Evolutionary conservation across 768 basidiomycete genomes (phyloP), one percentile per base, ranked within the genome.

Genomic region (Hortiboletus flavorubellus): DNA sequence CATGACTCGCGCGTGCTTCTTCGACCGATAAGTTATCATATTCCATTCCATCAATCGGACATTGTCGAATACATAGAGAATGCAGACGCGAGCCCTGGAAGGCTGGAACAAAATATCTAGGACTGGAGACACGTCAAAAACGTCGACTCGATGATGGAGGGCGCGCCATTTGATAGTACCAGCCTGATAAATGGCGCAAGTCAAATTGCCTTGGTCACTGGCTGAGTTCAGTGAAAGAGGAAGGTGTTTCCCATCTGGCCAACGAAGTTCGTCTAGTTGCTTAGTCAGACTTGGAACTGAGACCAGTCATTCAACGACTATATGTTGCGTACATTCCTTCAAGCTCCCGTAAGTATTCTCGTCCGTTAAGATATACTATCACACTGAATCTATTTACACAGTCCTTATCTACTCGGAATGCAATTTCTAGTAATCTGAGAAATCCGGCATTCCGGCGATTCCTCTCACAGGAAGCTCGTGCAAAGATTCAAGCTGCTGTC

Each of bases 401-500:
- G 65, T 45, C 56, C 9, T 8, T 46, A 2, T 37, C 48, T 5
- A 9, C 55, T 26, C 63, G 65, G 34, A 60, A 52, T 29, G 57
- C 37, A 6, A 37, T 56, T 11, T 60, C 54, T n/a, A 44, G 7
- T 26, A 31, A 31, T 10, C 33, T 55, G 9, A 62, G 53, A 44
- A 53, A 45, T 34, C 53, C 58, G 6, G 35, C 38, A 1, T 62
- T 62, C 44, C 56, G 65, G 4, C 80, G 89, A 29, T 80, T 78
- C 59, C 76, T 92, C 45, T 82, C 84, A 5, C 77, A 84, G 33
- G 82, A 90, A 55, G 75, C 80, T 5, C 81, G 87, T 21, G 62
- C 77, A 11, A 74, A 80, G 63, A 83, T 92, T n/a, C 81, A 89
- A 67, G 71, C 83, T 61, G 93, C 94, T 3, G 81, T 98, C 29